These are phyloP conservation scores for Dendrobium catenatum DNA, from an alignment of 106 monocot species.

Conservation along the genomic window DNA sequence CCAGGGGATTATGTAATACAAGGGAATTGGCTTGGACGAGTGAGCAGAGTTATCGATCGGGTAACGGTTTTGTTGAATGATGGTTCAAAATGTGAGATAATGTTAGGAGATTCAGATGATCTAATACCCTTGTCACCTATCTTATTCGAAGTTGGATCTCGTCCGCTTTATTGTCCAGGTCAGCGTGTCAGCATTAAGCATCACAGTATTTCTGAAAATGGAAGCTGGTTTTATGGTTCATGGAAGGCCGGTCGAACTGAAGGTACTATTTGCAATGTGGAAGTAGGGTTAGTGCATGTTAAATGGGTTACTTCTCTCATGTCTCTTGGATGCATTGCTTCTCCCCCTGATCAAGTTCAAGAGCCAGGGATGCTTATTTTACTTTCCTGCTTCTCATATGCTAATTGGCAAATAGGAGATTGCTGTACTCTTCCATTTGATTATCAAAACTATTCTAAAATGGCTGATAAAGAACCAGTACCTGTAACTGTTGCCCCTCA, in stretches of 20 bases:
- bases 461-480: slow-evolving; percentile 1
- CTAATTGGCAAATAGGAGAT: slow-evolving; percentile 94
- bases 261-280: slow-evolving; percentile 57
- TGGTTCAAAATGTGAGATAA: slow-evolving; percentile 58
- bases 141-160: slow-evolving; percentile 47
- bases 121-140: slow-evolving; percentile 36
- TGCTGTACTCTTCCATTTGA: slow-evolving; percentile 67
- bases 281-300: slow-evolving; percentile 60
- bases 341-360: slow-evolving; percentile 39
- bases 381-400: slow-evolving; percentile 59
- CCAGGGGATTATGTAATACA: slow-evolving; percentile 62
- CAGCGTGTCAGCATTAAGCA: slow-evolving; percentile 55
- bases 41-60: slow-evolving; percentile 39
- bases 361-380: slow-evolving; percentile 53
- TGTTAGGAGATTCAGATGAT: slow-evolving; percentile 39
- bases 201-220: slow-evolving; percentile 29
- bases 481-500: slow-evolving; percentile 3
- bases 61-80: slow-evolving; percentile 66
- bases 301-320: slow-evolving; percentile 71
- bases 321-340: slow-evolving; percentile 7
- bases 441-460: slow-evolving; percentile 13
- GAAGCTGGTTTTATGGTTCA: slow-evolving; percentile 75
- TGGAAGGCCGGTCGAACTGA: slow-evolving; percentile 36
- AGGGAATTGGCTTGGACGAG: slow-evolving; percentile 79
- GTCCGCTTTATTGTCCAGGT: slow-evolving; percentile 51